phyloP scores from a whole-genome alignment of 1,284 basidiomycete genomes.

The Fistulina hepatica region DNA sequence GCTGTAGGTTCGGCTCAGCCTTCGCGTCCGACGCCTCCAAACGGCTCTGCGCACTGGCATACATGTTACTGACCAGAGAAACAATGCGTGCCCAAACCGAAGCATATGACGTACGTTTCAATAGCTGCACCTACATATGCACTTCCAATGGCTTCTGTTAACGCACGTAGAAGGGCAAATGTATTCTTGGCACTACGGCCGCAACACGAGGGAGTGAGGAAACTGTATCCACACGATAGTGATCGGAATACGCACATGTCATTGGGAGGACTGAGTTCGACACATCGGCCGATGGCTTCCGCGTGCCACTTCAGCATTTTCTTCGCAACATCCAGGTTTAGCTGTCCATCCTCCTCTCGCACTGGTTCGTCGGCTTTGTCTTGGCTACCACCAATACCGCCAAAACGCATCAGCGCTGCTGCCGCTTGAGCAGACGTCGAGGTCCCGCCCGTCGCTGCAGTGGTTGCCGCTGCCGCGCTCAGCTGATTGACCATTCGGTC shows the following conservation, averaged over 20 bases:
- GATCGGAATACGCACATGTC: slow-evolving; percentile 60
- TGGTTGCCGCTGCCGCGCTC: slow-evolving; percentile 63
- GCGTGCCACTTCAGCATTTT: slow-evolving; percentile 94
- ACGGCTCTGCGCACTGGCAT: slow-evolving; percentile 53
- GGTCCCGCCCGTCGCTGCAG: slow-evolving; percentile 43
- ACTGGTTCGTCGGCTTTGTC: slow-evolving; percentile 61
- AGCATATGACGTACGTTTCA: slow-evolving; percentile 60
- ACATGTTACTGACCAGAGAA: slow-evolving; percentile 9
- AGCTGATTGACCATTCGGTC: slow-evolving; percentile 91
- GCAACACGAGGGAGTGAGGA: slow-evolving; percentile 4
- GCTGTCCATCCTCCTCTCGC: slow-evolving; percentile 70
- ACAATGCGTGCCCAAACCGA: not conserved
- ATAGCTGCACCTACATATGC: slow-evolving; percentile 87
- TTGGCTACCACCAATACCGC: slow-evolving; percentile 47
- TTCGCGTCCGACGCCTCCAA: slow-evolving; percentile 70
- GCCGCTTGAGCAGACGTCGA: slow-evolving; percentile 72
- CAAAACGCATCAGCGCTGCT: slow-evolving; percentile 72
- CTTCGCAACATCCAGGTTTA: slow-evolving; percentile 72
- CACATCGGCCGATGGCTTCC: slow-evolving; percentile 85
- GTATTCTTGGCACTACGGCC: slow-evolving; percentile 77
- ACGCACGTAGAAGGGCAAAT: slow-evolving; percentile 73
- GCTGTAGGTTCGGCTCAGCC: slow-evolving; percentile 70
- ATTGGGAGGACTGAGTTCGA: slow-evolving; percentile 69
- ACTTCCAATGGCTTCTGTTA: slow-evolving; percentile 82
- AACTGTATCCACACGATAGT: slow-evolving; percentile 1